Evolutionary conservation across 768 basidiomycete genomes (phyloP).

Genomic region (Hortiboletus campestris): DNA sequence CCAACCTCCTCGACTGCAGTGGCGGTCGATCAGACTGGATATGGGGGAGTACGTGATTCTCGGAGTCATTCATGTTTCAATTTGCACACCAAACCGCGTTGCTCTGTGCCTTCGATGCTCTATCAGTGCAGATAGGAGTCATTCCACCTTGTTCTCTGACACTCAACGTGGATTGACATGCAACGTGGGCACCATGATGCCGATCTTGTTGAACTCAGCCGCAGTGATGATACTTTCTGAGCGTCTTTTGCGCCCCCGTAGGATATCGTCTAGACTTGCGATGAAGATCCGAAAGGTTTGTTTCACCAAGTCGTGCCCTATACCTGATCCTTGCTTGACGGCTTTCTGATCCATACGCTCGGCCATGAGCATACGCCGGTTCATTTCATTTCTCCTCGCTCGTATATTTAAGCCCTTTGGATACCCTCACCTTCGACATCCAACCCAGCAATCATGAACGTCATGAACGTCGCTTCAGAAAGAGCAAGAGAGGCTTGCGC

Average conservation of each 20-base stretch:
- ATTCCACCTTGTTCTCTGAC: background rate
- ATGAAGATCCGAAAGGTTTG: conserved; percentile 17
- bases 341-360: conserved; percentile 8
- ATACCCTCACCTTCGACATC: background rate
- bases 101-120: conserved; percentile 9
- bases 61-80: conserved; percentile 18
- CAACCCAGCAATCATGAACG: conserved; percentile 18
- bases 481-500: conserved; percentile 30
- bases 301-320: conserved; percentile 1
- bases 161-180: conserved; percentile 20
- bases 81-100: conserved; percentile 6
- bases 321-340: conserved; percentile 9
- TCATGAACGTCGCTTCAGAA: conserved; percentile 18
- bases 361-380: conserved; percentile 7
- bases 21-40: conserved; percentile 6
- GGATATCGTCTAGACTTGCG: conserved; percentile 2
- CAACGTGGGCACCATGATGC: conserved; percentile 22
- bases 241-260: background rate
- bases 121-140: conserved; percentile 16
- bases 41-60: conserved; percentile 11
- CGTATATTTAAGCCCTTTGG: conserved; percentile 21
- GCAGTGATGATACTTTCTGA: conserved; percentile 1
- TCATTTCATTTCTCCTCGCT: conserved; percentile 6
- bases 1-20: conserved; percentile 6
- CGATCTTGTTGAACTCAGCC: conserved; percentile 3